Conservation (phyloP, 1,139 yeast species). For the Nematodospora anomalae region DNA sequence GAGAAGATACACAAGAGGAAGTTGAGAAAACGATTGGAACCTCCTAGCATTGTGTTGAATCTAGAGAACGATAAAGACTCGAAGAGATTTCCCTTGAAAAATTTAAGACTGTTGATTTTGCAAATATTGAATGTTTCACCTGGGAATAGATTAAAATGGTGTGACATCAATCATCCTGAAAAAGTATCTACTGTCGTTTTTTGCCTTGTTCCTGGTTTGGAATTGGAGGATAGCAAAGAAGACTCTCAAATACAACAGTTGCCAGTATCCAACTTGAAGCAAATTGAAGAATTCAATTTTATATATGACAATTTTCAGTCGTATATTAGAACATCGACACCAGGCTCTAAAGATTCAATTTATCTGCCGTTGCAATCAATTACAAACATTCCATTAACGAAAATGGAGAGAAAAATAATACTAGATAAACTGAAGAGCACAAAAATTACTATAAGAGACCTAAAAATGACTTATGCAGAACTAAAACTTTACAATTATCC, state of each 20-base stretch:
- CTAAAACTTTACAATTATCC: conserved; percentile 58
- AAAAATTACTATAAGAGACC: conserved; percentile 53
- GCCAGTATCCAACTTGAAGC: conserved; percentile 10
- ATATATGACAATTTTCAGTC: conserved; percentile 39
- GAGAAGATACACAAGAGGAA: conserved; percentile 35
- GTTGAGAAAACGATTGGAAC: conserved; percentile 32
- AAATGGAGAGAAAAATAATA: conserved; percentile 47
- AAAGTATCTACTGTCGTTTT: conserved; percentile 50
- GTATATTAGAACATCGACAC: conserved; percentile 49
- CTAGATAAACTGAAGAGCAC: conserved; percentile 31
- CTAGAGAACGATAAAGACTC: conserved; percentile 9
- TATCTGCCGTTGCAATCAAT: conserved; percentile 58
- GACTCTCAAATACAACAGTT: conserved; percentile 5
- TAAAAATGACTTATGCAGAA: conserved; percentile 48
- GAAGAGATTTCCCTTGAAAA: conserved; percentile 33
- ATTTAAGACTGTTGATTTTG: conserved; percentile 54
- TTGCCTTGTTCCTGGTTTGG: conserved; percentile 68
- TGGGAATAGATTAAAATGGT: conserved; percentile 29
- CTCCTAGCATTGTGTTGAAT: conserved; percentile 25
- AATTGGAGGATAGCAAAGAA: conserved; percentile 21
- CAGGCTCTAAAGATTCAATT: conserved; percentile 62
- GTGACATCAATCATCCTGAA: conserved; percentile 26
- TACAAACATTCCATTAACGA: conserved; percentile 54
- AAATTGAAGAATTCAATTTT: conserved; percentile 31
- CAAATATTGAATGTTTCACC: conserved; percentile 42